Evolutionary conservation across 2,329 filamentous ascomycete species (phyloP).

Genomic region (Xylariomycetidae sp.): DNA sequence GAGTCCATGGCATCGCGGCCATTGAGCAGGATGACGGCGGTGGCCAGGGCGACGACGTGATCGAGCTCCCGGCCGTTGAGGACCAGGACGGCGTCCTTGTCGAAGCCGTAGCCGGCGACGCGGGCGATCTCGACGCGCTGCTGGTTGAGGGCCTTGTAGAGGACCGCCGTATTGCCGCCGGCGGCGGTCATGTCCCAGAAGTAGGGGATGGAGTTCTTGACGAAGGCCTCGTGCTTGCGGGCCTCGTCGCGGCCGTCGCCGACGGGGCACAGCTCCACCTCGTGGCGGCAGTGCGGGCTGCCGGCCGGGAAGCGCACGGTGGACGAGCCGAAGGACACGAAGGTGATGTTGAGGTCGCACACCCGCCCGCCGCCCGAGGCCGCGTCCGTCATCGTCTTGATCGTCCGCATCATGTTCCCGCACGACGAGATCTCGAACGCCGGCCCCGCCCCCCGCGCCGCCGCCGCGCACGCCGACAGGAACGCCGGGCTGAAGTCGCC

Average conservation of each 20-base stretch:
- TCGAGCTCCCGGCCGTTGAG: slow-evolving; percentile 25
- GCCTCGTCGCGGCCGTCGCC: slow-evolving; percentile 14
- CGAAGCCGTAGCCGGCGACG: slow-evolving; percentile 26
- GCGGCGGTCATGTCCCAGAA: slow-evolving; percentile 30
- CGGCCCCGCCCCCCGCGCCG: slow-evolving; percentile 10
- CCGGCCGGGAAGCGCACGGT: slow-evolving; percentile 24
- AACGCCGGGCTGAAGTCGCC: slow-evolving; percentile 25
- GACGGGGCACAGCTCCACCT: slow-evolving; percentile 26
- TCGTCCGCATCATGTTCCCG: slow-evolving; percentile 31
- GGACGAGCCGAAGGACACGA: slow-evolving; percentile 26
- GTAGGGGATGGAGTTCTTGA: slow-evolving; percentile 27
- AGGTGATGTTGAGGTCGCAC: slow-evolving; percentile 30
- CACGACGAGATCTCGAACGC: slow-evolving; percentile 22
- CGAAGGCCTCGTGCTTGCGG: slow-evolving; percentile 28
- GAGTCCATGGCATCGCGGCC: slow-evolving; percentile 29
- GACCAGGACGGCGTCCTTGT: slow-evolving; percentile 26
- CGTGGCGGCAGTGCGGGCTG: slow-evolving; percentile 24
- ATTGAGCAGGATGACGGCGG: slow-evolving; percentile 26
- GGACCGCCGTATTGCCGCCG: slow-evolving; percentile 19
- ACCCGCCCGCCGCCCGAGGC: slow-evolving; percentile 16
- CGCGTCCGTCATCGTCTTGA: slow-evolving; percentile 25
- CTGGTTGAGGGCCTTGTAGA: slow-evolving; percentile 31
- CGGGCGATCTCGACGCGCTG: slow-evolving; percentile 25
- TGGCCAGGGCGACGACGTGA: slow-evolving; percentile 25
- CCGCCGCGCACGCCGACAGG: slow-evolving; percentile 19